Evolutionary conservation across 805 yeast species (phyloP).

Genomic region (Cyberlindnera subsufficiens): DNA sequence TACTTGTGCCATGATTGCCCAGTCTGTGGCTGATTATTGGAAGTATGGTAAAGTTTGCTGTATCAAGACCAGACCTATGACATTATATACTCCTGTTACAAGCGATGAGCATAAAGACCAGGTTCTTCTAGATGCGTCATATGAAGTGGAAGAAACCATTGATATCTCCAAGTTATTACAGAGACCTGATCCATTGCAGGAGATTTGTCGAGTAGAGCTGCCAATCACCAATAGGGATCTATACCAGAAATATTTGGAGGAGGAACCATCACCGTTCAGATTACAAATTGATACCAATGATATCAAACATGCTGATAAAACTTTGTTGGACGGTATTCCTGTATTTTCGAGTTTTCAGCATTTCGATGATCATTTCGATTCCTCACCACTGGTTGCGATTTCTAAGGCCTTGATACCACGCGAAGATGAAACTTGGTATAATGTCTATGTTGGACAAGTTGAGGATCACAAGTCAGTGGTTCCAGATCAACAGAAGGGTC

Average conservation of each 20-base stretch:
- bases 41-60: constrained; percentile 64
- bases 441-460: constrained; percentile 46
- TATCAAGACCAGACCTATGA: constrained; percentile 44
- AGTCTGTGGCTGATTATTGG: constrained; percentile 77
- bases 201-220: constrained; percentile 20
- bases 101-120: constrained; percentile 4
- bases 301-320: constrained; percentile 27
- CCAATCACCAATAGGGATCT: constrained; percentile 29
- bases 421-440: constrained; percentile 61
- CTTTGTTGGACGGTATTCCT: constrained; percentile 29
- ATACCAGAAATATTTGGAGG: constrained; percentile 7
- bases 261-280: constrained; percentile 26
- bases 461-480: constrained; percentile 32
- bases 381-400: constrained; percentile 43
- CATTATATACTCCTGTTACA: constrained; percentile 8
- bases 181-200: constrained; percentile 25
- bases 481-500: constrained; percentile 48
- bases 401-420: constrained; percentile 60
- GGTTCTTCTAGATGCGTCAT: not conserved
- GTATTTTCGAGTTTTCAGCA: constrained; percentile 24
- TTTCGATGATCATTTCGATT: constrained; percentile 25
- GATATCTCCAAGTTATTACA: constrained; percentile 31
- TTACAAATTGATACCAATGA: constrained; percentile 26
- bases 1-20: constrained; percentile 63
- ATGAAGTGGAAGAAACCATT: constrained; percentile 23